phyloP scores from a whole-genome alignment of 805 yeast genomes.

The Yamadazyma scolyti region DNA sequence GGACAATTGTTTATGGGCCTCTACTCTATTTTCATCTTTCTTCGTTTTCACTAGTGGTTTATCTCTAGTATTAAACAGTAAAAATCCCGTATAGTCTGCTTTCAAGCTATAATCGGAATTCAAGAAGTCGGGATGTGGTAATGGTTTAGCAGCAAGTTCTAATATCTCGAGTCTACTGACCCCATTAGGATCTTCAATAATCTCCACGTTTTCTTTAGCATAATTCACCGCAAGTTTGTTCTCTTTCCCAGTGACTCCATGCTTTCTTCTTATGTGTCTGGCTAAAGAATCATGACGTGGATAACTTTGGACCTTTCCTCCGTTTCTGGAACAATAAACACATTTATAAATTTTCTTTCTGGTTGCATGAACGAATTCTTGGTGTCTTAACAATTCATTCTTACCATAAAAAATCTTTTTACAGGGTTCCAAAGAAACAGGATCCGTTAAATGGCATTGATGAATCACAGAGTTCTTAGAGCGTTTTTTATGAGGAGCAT shows the following conservation, averaged over 20 bases:
- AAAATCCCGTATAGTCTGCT: conserved; percentile 26
- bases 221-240: conserved; percentile 42
- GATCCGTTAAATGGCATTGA: conserved; percentile 39
- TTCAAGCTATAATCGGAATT: conserved; percentile 27
- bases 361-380: conserved; percentile 45
- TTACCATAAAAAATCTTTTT: conserved; percentile 41
- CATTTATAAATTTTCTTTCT: conserved; percentile 39
- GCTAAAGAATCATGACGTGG: conserved; percentile 44
- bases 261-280: conserved; percentile 41
- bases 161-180: conserved; percentile 8
- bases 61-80: conserved; percentile 23
- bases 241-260: conserved; percentile 42
- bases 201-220: conserved; percentile 40
- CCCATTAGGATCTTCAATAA: conserved; percentile 26
- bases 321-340: conserved; percentile 33
- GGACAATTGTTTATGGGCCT: background rate
- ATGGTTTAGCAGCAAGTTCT: conserved; percentile 16
- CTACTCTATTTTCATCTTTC: background rate
- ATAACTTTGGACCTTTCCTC: conserved; percentile 35
- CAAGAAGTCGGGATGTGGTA: conserved; percentile 29
- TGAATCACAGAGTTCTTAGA: conserved; percentile 23
- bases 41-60: background rate
- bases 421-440: conserved; percentile 27
- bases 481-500: conserved; percentile 4
- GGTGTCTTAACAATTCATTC: conserved; percentile 40